These are phyloP conservation scores for Hymenoscyphus infarciens DNA, from an alignment of 2,329 filamentous ascomycete genomes.

Conservation along the genomic window DNA sequence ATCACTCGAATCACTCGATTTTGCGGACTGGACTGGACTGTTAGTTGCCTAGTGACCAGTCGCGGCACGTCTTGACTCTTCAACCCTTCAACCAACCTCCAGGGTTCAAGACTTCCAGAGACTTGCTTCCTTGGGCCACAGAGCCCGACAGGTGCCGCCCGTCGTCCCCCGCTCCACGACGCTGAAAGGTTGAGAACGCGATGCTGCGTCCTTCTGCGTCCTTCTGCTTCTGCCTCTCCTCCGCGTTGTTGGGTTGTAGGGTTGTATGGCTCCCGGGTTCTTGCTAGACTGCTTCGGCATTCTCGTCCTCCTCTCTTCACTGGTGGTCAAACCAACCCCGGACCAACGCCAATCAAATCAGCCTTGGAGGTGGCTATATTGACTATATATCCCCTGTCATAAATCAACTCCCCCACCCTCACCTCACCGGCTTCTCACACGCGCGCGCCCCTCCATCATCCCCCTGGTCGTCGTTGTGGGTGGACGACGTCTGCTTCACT, in stretches of 20 bases:
- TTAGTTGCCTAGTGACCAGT: too few species aligned
- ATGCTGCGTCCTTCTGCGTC: not conserved
- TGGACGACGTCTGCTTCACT: not conserved
- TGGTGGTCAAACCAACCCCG: not conserved
- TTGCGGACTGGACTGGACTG: too few species aligned
- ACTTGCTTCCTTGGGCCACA: not conserved
- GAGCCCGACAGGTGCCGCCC: not conserved
- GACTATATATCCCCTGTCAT: not conserved
- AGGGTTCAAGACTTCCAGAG: not conserved
- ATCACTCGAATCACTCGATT: not conserved
- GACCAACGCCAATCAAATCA: not conserved
- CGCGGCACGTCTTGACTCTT: not conserved
- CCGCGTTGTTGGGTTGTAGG: not conserved
- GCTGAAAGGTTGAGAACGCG: not conserved
- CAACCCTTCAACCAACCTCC: too few species aligned
- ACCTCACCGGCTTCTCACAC: conserved; percentile 2
- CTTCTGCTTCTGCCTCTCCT: not conserved
- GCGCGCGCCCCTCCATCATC: not conserved
- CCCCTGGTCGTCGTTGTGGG: not conserved
- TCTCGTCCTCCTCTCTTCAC: not conserved
- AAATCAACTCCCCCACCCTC: not conserved
- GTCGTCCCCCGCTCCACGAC: not conserved
- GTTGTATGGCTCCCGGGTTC: not conserved
- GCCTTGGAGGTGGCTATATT: too few species aligned
- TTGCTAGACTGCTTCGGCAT: not conserved